Evolutionary conservation across 2,329 filamentous ascomycete species (phyloP), one percentile per base, ranked within the genome.

Genomic region (Cadophora sp.): DNA sequence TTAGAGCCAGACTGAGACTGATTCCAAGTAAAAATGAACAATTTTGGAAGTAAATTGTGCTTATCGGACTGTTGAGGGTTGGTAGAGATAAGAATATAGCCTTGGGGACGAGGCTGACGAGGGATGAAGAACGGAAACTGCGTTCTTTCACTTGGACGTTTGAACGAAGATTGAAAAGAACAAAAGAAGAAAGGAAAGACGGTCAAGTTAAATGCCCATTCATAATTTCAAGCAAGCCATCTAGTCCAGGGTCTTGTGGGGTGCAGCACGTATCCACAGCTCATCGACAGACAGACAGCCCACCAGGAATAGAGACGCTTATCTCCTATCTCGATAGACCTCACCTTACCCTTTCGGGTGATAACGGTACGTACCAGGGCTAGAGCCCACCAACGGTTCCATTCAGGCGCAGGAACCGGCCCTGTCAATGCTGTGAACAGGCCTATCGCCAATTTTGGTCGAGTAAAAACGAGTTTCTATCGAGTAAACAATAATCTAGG

Each of bases 11-110:
- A 31, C 64, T 64, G 27, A 56, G 58, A 51, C 34, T 50, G n/a
- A 46, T 64, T 58, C 48, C 19, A 34, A 50, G 19, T 43, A 22
- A 16, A 46, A 65, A 67, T 31, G 61, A 27, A 26, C 22, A 34
- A 48, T 43, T 68, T 55, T 50, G 22, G 22, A 19, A 19, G 27
- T 66, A 64, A 53, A 71, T 69, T 73, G 66, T 69, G 71, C 74
- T 76, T 76, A 74, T 76, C 74, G 71, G 53, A 34, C 62, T 55
- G 66, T 68, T 68, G 66, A 66, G 67, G 48, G 64, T 64, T 34
- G 37, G 43, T 29, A 46, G 55, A 70, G 68, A 71, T 71, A 64
- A 43, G 62, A 58, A 72, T 68, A 63, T 67, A 67, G 55, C 58
- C 64, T 46, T 66, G 29, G 64, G 64, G 68, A 62, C 62, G 51